These are phyloP conservation scores for Arthonia radiata DNA, from an alignment of 495 filamentous ascomycete species.

Conservation along the genomic window DNA sequence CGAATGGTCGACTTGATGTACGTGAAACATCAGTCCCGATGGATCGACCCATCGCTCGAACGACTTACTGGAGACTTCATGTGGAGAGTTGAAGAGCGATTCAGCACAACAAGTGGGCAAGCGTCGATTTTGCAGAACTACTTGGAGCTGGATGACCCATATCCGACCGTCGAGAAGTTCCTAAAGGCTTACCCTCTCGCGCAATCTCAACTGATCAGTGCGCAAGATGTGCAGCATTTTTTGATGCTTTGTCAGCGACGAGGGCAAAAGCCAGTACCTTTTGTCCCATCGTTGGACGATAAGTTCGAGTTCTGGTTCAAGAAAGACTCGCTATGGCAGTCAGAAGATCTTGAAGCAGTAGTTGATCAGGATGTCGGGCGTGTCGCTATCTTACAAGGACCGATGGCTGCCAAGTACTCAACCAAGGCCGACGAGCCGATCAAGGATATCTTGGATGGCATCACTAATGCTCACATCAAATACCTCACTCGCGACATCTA, in stretches of 20 bases:
- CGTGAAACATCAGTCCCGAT: constrained; percentile 74
- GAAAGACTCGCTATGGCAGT: constrained; percentile 99
- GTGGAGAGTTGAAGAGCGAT: constrained; percentile 82
- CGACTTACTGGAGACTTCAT: constrained; percentile 83
- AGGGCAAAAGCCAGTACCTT: constrained; percentile 88
- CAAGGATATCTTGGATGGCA: constrained; percentile 71
- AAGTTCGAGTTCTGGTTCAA: constrained; percentile 98
- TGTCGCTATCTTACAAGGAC: constrained; percentile 87
- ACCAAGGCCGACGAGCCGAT: constrained; percentile 74
- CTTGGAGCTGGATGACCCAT: constrained; percentile 64
- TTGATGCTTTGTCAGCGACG: constrained; percentile 75
- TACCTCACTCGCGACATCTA: constrained; percentile 61
- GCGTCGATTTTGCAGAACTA: constrained; percentile 67
- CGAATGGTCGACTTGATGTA: constrained; percentile 95
- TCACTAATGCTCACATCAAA: constrained; percentile 70
- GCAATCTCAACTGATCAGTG: constrained; percentile 78
- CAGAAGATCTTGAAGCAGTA: constrained; percentile 86
- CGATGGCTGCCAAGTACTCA: constrained; percentile 79
- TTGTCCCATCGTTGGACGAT: constrained; percentile 79
- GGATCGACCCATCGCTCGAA: constrained; percentile 73
- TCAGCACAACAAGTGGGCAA: constrained; percentile 38
- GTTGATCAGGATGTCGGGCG: constrained; percentile 85
- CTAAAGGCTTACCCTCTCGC: constrained; percentile 64
- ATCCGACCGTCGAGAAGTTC: constrained; percentile 47
- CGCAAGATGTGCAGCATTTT: constrained; percentile 93